Evolutionary conservation across 441 rosid genomes (phyloP), one percentile per base, ranked within the genome.

Genomic region (Gossypium gossypioides): DNA sequence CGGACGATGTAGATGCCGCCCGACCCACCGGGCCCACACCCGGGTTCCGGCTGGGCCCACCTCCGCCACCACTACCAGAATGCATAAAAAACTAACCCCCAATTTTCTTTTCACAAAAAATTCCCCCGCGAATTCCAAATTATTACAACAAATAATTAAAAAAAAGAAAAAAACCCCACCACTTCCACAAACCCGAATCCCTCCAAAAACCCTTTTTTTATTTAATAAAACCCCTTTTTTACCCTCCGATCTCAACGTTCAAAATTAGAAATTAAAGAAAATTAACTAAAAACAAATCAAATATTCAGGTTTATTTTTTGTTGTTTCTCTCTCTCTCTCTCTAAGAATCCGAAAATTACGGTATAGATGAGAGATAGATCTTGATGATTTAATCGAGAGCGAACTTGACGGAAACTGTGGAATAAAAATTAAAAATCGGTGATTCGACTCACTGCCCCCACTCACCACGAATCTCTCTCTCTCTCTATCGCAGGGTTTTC

Each of bases 1-100:
- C 96, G 16, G 98, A 90, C 63, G 98, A 87, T 40, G 94, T 86
- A 77, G 97, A 87, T 2, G 88, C 77, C 21, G 96, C 87, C 81
- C 96, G 90, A 74, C 88, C 96, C 54, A 87, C 86, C 66, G 87
- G 91, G 18, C 87, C 90, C 83, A 84, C 80, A 13, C 75, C 81
- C 68, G 80, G 82, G 73, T 83, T 85, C 76, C 97, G 84, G 83
- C 88, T 56, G 83, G 97, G 84, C 74, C 93, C 98, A 79, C 90
- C 93, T 54, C 84, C 92, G 50, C 84, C 88, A 69, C 87, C 93
- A 29, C 81, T 85, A 56, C 90, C 96, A 74, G 98, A 87, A 80
- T 92, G 98, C 98, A 95, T 95, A 78, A 87, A 86, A 57, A 57
- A 72, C 34, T 67, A 69, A 13, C 19, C 61, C 73, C 61, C 72